Evolutionary conservation across 2,329 filamentous ascomycete genomes (phyloP).

Genomic region (Cladosporium sp.): DNA sequence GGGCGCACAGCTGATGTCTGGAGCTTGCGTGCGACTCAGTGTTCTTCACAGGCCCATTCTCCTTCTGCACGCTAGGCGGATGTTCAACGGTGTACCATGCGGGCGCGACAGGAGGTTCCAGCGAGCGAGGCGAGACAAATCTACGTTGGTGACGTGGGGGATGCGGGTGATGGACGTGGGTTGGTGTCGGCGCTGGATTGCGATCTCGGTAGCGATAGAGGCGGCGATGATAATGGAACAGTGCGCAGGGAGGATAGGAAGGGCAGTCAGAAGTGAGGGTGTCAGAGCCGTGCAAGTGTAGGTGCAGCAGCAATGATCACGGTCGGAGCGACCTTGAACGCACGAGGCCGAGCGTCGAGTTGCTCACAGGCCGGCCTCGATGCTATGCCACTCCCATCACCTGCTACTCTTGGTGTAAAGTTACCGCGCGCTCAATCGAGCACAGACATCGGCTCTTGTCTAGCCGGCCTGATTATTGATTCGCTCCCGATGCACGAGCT

Average conservation of each 20-base stretch:
- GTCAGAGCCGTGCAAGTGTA: neutral
- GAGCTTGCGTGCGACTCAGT: neutral
- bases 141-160: constrained; percentile 8
- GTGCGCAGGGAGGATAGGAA: neutral
- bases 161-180: neutral
- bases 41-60: constrained; percentile 3
- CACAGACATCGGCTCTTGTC: neutral
- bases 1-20: neutral
- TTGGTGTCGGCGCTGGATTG: neutral
- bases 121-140: constrained; percentile 8
- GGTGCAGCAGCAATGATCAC: neutral
- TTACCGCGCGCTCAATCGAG: neutral
- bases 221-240: neutral
- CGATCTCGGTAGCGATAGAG: neutral
- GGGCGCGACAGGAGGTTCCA: neutral
- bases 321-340: neutral
- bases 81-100: constrained; percentile 9
- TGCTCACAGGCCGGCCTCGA: neutral
- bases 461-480: neutral
- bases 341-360: neutral
- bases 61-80: constrained; percentile 9
- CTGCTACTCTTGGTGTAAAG: neutral
- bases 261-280: neutral
- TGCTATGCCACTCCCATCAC: neutral
- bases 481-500: neutral